Base-by-base conservation (phyloP, 441 rosid genomes). In the Flueggea neowawraea region DNA sequence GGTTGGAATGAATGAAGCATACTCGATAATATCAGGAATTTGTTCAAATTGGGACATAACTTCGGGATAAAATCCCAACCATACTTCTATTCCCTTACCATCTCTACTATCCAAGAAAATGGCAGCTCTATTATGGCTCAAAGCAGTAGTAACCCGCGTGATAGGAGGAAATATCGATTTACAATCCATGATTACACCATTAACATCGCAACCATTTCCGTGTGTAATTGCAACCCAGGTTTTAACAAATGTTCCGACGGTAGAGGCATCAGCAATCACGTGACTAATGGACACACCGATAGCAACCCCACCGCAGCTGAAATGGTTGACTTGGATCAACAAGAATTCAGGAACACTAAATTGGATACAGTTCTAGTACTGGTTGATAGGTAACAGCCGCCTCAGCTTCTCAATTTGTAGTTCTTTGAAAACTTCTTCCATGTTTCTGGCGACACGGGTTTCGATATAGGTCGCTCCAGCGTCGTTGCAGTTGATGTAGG, bases 231-330 rank as follows among this genome's bases (percentile, higher is more conserved):
- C 28, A 50, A 66, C 55, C 78, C 78, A 73, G 3, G 6, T 47
- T 0, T 61, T 64, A 2, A 65, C 14, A n/a, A 71, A 73, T 0
- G 47, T 16, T 0, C 66, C 54, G 0, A 49, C 5, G 0, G 81
- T 63, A 2, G 71, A 45, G 31, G 39, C 74, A 60, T 77, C 78
- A 1, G 62, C 73, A 5, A 68, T 45, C 11, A 10, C 14, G 56
- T 74, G 74, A n/a, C 45, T 31, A 14, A 68, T 15, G 47, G 56
- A 62, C 16, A 54, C 45, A 33, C 74, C 60, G 0, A 74, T 57
- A 0, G 82, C 74, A 10, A 68, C 36, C 4, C 82, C 82, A 0
- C 82, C 78, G 4, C 76, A 74, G 9, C 57, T 55, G 16, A 78
- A 78, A 13, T 14, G 39, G 41, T 43, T 74, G 3, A 62, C 57